Conservation (phyloP, 78 protist species). For the Isochrysis galbana region DNA sequence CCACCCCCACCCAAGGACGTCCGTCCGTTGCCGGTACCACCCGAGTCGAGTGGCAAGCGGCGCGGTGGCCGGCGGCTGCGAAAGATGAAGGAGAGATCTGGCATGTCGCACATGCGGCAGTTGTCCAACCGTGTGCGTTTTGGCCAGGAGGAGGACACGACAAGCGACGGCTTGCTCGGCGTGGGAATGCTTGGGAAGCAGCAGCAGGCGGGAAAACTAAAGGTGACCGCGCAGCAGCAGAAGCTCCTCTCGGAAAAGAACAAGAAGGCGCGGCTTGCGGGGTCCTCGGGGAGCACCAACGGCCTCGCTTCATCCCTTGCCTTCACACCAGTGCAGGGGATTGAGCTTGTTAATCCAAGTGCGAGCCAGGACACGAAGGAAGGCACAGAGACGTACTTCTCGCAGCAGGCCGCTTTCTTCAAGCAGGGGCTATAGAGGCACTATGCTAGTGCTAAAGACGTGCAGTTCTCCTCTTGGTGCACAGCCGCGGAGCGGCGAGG, state of each 20-base stretch:
- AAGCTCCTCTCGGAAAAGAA: background rate
- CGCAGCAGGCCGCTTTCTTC: background rate
- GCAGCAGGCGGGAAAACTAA: background rate
- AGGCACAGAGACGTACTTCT: slow-evolving; percentile 15
- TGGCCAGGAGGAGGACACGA: slow-evolving; percentile 1
- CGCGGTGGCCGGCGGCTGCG: slow-evolving; percentile 18
- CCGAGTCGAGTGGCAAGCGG: background rate
- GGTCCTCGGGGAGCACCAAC: background rate
- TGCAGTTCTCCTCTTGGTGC: too few relatives aligned
- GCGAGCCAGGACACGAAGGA: background rate
- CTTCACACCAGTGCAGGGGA: slow-evolving; percentile 32
- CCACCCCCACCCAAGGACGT: background rate
- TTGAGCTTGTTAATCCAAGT: slow-evolving; percentile 17
- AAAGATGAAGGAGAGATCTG: background rate
- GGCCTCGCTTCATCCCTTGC: slow-evolving; percentile 19
- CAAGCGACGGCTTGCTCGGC: background rate
- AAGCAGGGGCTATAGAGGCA: background rate
- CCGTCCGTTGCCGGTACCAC: background rate
- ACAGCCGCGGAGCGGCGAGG: too few relatives aligned
- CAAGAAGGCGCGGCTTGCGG: background rate
- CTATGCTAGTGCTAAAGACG: too few relatives aligned
- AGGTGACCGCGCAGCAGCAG: background rate
- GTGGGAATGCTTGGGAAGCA: background rate
- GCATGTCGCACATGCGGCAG: slow-evolving; percentile 7
- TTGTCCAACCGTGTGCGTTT: background rate